phyloP scores from a whole-genome alignment of 2,329 filamentous ascomycete genomes.

The Calonectria pauciramosa region DNA sequence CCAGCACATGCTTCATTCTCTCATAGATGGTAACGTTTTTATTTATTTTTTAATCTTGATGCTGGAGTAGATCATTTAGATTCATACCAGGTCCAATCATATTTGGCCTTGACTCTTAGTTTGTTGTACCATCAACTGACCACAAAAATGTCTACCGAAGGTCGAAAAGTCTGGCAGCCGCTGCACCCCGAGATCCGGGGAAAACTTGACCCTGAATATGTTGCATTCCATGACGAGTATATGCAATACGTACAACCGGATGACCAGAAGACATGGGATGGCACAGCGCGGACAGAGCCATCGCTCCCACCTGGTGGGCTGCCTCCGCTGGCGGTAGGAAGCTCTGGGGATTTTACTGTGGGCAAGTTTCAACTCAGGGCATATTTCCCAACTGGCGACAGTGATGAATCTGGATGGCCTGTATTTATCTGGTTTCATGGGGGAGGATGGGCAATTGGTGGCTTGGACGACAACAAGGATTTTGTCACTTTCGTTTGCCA shows the following conservation, averaged over 20 bases:
- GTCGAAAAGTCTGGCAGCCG: constrained; percentile 40
- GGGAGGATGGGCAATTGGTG: constrained; percentile 53
- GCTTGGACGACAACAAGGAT: constrained; percentile 47
- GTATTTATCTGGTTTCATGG: constrained; percentile 52
- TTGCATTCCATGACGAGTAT: constrained; percentile 50
- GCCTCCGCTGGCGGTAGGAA: constrained; percentile 38
- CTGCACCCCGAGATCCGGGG: constrained; percentile 44
- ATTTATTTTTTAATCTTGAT: not conserved
- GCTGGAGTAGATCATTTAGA: not conserved
- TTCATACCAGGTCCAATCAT: not conserved
- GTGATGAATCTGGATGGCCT: constrained; percentile 44
- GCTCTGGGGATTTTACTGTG: constrained; percentile 40
- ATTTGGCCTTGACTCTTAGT: not conserved
- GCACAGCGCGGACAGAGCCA: constrained; percentile 37
- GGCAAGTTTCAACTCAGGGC: constrained; percentile 41
- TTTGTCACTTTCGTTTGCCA: constrained; percentile 47
- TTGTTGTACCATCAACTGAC: not conserved
- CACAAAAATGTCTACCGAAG: not conserved
- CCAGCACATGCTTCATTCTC: not conserved
- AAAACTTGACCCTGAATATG: constrained; percentile 51
- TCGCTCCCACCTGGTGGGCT: constrained; percentile 38
- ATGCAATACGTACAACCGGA: constrained; percentile 50
- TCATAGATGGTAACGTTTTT: not conserved
- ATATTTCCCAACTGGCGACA: constrained; percentile 40
- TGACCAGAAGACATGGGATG: constrained; percentile 49